Conservation (phyloP, 179 eudicot genomes). For the Actinidia arguta region DNA sequence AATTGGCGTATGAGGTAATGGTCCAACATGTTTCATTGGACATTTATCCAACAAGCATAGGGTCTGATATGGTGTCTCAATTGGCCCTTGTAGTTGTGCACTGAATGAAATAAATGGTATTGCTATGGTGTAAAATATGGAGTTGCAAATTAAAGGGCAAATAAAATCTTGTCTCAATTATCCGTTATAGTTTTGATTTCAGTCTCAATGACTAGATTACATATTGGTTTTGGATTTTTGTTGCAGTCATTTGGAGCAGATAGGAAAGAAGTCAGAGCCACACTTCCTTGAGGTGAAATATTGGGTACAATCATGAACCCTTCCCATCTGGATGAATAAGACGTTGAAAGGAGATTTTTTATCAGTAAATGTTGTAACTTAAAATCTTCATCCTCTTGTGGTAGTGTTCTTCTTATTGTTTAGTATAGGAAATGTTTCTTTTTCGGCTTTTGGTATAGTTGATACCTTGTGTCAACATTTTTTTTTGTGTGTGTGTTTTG, state of each 20-base stretch:
- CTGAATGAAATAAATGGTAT: neutral
- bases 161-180: neutral
- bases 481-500: too few relatives aligned
- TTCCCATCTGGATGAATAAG: neutral
- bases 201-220: conserved; percentile 8
- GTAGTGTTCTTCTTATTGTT: neutral
- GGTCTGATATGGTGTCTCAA: too few relatives aligned
- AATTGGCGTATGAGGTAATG: too few relatives aligned
- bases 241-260: conserved; percentile 85
- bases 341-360: neutral
- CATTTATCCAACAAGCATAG: too few relatives aligned
- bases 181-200: neutral
- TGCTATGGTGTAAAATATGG: neutral
- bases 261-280: conserved; percentile 70
- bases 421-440: neutral
- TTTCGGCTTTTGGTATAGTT: neutral
- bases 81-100: too few relatives aligned
- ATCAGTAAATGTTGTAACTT: neutral
- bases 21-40: too few relatives aligned
- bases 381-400: neutral
- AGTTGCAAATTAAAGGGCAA: neutral
- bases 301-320: too few relatives aligned
- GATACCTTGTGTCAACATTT: neutral
- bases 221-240: neutral
- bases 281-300: conserved; percentile 55